Percentiles rank a stretch among this genome's conserved stretches.
Conservation (phyloP, 2,329 filamentous ascomycete genomes). For the Pseudogymnoascus sp. region DNA sequence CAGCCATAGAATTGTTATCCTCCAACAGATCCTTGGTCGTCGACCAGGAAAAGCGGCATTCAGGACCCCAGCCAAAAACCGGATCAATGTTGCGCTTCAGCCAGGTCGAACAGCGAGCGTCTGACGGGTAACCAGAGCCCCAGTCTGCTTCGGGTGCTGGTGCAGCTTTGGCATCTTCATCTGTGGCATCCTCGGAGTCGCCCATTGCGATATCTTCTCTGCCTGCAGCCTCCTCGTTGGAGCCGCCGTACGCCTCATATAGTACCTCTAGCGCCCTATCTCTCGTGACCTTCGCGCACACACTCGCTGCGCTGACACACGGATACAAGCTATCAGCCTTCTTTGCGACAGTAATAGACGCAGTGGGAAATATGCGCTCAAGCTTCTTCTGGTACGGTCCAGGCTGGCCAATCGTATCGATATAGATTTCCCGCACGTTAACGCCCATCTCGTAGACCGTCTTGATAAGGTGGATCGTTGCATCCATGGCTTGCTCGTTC, state of each 20-base stretch:
- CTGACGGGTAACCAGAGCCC: conserved; percentile 92
- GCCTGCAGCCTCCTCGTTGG: conserved; percentile 21
- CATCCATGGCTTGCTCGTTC: conserved; percentile 92
- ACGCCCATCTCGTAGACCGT: conserved; percentile 70
- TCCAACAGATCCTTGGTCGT: conserved; percentile 92
- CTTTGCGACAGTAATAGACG: conserved; percentile 68
- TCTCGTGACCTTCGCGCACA: conserved; percentile 92
- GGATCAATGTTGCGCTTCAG: conserved; percentile 81
- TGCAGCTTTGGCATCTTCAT: conserved; percentile 29
- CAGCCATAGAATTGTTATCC: conserved; percentile 49
- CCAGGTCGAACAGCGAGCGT: conserved; percentile 73
- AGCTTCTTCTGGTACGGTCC: conserved; percentile 76
- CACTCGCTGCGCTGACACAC: conserved; percentile 85
- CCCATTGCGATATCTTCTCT: conserved; percentile 21
- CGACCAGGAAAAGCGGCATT: conserved; percentile 93
- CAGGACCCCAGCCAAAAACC: conserved; percentile 87
- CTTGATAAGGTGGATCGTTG: conserved; percentile 74
- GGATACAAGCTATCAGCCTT: conserved; percentile 93
- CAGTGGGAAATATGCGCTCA: conserved; percentile 72
- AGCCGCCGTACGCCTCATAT: conserved; percentile 46
- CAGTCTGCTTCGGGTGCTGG: conserved; percentile 44
- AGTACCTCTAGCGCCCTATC: conserved; percentile 81
- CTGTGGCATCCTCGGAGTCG: background rate
- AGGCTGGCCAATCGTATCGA: conserved; percentile 87
- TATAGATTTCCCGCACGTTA: conserved; percentile 81